phyloP scores from a whole-genome alignment of 345 rosid species.

The Laguncularia racemosa region DNA sequence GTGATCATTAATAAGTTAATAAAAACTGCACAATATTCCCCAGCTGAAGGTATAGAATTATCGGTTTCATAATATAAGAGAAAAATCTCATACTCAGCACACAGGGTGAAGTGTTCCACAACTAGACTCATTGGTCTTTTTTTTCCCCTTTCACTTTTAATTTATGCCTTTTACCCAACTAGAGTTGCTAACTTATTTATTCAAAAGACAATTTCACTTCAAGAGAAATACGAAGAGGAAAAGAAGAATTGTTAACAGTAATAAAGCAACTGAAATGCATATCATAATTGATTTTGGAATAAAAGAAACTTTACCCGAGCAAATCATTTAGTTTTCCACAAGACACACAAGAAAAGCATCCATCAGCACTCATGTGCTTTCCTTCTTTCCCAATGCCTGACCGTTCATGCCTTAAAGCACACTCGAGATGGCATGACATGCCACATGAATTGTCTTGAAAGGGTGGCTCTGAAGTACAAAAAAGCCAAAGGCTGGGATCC shows the following conservation, averaged over 20 bases:
- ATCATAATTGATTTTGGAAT: background rate
- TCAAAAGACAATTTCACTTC: no score
- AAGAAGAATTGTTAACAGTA: background rate
- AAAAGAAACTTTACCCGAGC: slow-evolving; percentile 48
- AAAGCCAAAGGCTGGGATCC: slow-evolving; percentile 92
- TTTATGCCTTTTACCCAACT: no score
- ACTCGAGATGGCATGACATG: slow-evolving; percentile 83
- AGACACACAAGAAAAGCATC: slow-evolving; percentile 59
- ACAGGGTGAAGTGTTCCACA: no score
- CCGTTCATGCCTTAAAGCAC: slow-evolving; percentile 62
- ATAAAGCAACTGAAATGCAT: no score
- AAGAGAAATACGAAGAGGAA: background rate
- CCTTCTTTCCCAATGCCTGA: slow-evolving; percentile 57
- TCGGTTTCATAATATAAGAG: no score
- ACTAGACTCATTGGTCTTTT: no score
- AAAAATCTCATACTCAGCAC: no score
- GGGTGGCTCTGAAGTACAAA: slow-evolving; percentile 67
- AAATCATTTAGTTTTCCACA: slow-evolving; percentile 82
- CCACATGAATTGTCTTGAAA: slow-evolving; percentile 64
- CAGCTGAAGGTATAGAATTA: no score
- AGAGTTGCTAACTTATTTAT: no score
- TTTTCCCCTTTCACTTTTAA: no score
- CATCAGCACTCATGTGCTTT: slow-evolving; percentile 44
- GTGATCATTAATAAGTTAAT: no score
- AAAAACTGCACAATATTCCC: no score